Evolutionary conservation across 805 yeast species (phyloP), one percentile per base, ranked within the genome.

Genomic region (Komagataella pastoris): DNA sequence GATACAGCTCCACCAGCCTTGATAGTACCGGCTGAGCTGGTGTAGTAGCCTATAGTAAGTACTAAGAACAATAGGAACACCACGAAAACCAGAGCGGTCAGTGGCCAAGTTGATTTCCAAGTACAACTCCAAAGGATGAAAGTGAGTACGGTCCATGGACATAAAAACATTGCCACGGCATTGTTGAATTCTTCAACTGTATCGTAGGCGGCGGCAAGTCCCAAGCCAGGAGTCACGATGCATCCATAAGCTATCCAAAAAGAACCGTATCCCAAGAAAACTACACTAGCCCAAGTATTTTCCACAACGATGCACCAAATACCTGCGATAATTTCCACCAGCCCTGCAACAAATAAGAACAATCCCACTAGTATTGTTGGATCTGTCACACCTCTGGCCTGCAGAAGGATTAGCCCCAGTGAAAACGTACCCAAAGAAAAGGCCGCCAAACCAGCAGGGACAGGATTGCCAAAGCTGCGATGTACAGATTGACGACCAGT

Each of bases 211-310:
- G 65, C 63, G 0, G 61, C 53, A 24, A 76, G 68, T 1, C 72
- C 75, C 57, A 76, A 76, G 5, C 70, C 61, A 46, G 70, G 70
- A 54, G 74, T 70, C 51, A 69, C 60, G 6, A 77, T 64, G 51
- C 74, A 72, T 2, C 76, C 76, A 58, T 69, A 77, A 3, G 75
- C 66, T 51, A 74, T 62, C 76, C 80, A 79, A 59, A 78, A 79
- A 0, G 79, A 76, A 21, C 82, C 83, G 63, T 72, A 79, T 60
- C 74, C 71, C 24, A 71, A 64, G 50, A 79, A 69, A 1, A 79
- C 76, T 47, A 79, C 72, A 44, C 73, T 74, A 21, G 79, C 83
- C 72, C 80, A 79, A 1, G 80, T 74, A 61, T 77, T 77, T 49
- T 80, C 80, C 44, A 72, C 58, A 17, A 71, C 55, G 49, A 77